phyloP scores from a whole-genome alignment of 2,329 filamentous ascomycete species.

The Hyphodiscus sp. region DNA sequence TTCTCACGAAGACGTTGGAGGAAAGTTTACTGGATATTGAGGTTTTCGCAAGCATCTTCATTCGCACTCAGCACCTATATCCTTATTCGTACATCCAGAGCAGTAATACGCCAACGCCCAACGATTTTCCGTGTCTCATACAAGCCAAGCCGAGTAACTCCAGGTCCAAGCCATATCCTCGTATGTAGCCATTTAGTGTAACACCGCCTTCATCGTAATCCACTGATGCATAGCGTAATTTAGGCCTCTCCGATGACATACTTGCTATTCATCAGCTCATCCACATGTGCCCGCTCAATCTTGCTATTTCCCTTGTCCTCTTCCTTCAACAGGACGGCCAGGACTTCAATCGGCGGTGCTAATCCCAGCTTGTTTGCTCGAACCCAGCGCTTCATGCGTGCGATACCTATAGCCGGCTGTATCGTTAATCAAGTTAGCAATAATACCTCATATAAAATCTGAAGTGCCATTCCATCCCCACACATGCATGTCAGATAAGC shows the following conservation, averaged over 20 bases:
- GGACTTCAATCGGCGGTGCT: constrained; percentile 82
- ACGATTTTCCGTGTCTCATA: not conserved
- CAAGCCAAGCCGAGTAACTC: not conserved
- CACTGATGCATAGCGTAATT: not conserved
- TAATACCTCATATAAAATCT: not conserved
- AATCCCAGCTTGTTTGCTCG: constrained; percentile 76
- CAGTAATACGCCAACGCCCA: not conserved
- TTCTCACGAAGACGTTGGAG: not conserved
- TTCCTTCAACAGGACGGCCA: constrained; percentile 75
- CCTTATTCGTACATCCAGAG: no score
- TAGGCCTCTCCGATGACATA: constrained; percentile 30
- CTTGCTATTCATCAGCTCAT: constrained; percentile 51
- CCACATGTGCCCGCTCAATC: constrained; percentile 66
- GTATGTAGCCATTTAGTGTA: not conserved
- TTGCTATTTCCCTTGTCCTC: constrained; percentile 48
- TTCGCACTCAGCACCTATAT: not conserved
- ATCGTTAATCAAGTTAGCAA: not conserved
- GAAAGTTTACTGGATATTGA: no score
- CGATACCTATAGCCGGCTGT: constrained; percentile 82
- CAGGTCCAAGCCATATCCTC: not conserved
- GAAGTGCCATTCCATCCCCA: not conserved
- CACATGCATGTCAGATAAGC: not conserved
- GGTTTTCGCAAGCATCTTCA: not conserved
- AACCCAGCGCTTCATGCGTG: constrained; percentile 78
- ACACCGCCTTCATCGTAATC: constrained; percentile 1